Conservation (phyloP, 805 yeast species). For the Blastobotrys robertii region DNA sequence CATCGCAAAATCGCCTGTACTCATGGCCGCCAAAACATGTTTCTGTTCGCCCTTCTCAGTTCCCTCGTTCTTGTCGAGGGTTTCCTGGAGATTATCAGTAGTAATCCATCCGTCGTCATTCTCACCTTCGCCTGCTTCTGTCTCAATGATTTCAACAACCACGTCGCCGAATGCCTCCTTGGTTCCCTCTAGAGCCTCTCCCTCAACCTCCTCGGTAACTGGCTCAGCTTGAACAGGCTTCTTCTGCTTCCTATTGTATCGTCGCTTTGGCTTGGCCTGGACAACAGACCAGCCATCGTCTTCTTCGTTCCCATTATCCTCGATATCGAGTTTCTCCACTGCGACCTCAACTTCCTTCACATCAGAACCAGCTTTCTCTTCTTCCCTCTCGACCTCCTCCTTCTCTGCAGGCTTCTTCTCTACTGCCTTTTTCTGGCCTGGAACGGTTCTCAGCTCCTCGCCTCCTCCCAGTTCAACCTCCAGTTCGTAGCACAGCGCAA, state of each 20-base stretch:
- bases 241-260: not conserved
- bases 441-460: slow-evolving; percentile 59
- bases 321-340: not conserved
- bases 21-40: slow-evolving; percentile 61
- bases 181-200: not conserved
- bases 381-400: slow-evolving; percentile 4
- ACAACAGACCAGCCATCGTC: slow-evolving; percentile 10
- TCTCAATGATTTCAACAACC: slow-evolving; percentile 1
- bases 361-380: not conserved
- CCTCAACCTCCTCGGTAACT: slow-evolving; percentile 6
- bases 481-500: slow-evolving; percentile 84
- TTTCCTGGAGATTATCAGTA: slow-evolving; percentile 68
- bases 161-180: not conserved
- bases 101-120: slow-evolving; percentile 94
- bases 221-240: slow-evolving; percentile 3
- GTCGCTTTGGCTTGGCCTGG: slow-evolving; percentile 2
- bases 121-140: slow-evolving; percentile 39
- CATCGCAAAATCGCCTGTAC: slow-evolving; percentile 95
- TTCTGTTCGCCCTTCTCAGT: slow-evolving; percentile 32
- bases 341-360: not conserved
- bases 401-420: slow-evolving; percentile 6
- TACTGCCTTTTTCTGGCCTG: slow-evolving; percentile 45
- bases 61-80: slow-evolving; percentile 57
- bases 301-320: not conserved
- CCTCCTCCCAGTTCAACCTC: slow-evolving; percentile 65